Evolutionary conservation across 2,329 filamentous ascomycete species (phyloP), one percentile per base, ranked within the genome.

Genomic region (Setomelanomma holmii): DNA sequence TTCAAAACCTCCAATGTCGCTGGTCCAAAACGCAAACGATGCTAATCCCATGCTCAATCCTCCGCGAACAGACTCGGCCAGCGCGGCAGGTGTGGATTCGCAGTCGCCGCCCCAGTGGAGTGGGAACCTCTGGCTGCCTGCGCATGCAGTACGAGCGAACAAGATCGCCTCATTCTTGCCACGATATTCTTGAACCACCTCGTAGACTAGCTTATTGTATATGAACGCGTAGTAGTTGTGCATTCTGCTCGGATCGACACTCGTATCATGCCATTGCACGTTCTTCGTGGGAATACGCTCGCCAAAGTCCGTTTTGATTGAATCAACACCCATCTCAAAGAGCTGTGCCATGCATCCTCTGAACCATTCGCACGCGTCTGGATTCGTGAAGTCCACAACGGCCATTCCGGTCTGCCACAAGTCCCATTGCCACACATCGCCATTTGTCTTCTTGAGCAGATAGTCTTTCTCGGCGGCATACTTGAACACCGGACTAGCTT

Each of bases 361-460:
- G 64, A 86, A 91, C 89, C 89, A 91, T 21, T 78, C 73, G 49
- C 81, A 81, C 1, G 89, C 88, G 0, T 79, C 83, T 0, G 87
- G 88, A 72, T 90, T 91, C 5, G 89, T 91, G 66, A 91, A 88
- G 66, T 91, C 88, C 12, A 91, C 79, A 1, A 91, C 76, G 3
- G 83, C 88, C 88, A 91, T 91, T 30, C 89, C 89, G 1, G 87
- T 87, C 68, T 91, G 88, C 89, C 89, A 91, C 36, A 89, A 75
- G 63, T 91, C 88, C 86, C 87, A 90, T 72, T 91, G 88, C 84
- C 86, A 91, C 19, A 90, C 76, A 55, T 88, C 85, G 11, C 86
- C 87, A 63, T 80, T 90, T 58, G 82, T 84, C 22, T 87, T 83
- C 76, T 87, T 88, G 52, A 91, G 79, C 16, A 91, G 80, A 63